A percentile compares a stretch with the other conserved stretches of the same genome.
Conservation (phyloP, 2,329 filamentous ascomycete species). For the Mycosphaerella sp. region DNA sequence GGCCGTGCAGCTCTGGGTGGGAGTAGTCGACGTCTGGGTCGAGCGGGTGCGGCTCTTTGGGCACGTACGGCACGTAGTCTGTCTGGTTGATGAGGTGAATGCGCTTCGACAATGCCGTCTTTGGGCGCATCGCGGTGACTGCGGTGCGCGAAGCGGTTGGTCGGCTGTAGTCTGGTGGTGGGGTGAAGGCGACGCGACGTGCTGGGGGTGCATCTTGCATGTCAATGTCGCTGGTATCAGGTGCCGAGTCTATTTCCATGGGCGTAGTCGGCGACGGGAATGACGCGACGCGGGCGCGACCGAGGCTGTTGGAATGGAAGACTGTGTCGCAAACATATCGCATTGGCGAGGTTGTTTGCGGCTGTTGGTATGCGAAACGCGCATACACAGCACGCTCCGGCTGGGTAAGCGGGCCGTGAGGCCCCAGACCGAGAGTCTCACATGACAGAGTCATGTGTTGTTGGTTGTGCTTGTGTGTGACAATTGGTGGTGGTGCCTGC, state of each 20-base stretch:
- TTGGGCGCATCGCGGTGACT: neutral
- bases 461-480: neutral
- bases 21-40: constrained; percentile 12
- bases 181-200: constrained; percentile 7
- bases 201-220: constrained; percentile 5
- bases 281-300: neutral
- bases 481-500: too few species aligned
- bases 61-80: constrained; percentile 4
- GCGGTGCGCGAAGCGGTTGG: constrained; percentile 1
- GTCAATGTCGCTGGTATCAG: neutral
- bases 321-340: constrained; percentile 1
- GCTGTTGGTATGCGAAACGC: neutral
- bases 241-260: constrained; percentile 5
- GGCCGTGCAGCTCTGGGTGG: neutral
- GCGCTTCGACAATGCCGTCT: constrained; percentile 5
- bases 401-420: neutral
- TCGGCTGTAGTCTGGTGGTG: constrained; percentile 5
- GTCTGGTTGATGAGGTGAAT: constrained; percentile 12
- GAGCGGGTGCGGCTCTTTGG: neutral
- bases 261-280: neutral
- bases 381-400: neutral
- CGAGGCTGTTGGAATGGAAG: constrained; percentile 1
- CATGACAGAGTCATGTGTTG: neutral
- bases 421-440: neutral
- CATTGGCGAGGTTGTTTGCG: constrained; percentile 1